Base-by-base conservation (phyloP, 2,329 filamentous ascomycete species). In the Fusarium foetens region DNA sequence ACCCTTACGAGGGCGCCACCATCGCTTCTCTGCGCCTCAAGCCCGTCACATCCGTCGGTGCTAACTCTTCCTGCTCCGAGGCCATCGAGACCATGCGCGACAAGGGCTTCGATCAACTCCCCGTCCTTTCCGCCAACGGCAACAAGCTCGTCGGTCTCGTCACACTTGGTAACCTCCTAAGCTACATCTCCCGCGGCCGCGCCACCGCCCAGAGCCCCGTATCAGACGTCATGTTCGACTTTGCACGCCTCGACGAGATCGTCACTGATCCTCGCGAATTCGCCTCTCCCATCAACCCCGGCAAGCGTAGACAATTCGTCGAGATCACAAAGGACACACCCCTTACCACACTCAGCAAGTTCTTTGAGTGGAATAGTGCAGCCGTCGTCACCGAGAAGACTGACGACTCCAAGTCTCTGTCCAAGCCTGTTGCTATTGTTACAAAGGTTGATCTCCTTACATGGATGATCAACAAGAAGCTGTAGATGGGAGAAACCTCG, bases 21-120 rank as follows among this genome's bases (percentile, higher is more conserved):
- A 92, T 99, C 76, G 89, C 90, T 43, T 89, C 92, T 36, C 90
- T 99, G 21, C 91, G 95, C 68, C 87, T 99, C 66, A 99, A 98
- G 85, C 96, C 96, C 39, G 93, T 99, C 65, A 97, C 94, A 31
- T 97, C 95, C 13, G 89, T 99, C 60, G 85, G 91, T 29, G 87
- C 91, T 33, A 87, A 87, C 58, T 91, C 91, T 36, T 83, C 89
- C 6, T 97, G 95, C 83, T 89, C 93, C 71, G 93, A 95, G 74
- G 96, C 97, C 58, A 94, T 98, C 73, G 96, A 99, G 85, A 95
- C 93, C 69, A 98, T 99, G 96, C 94, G 95, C 75, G 96, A 99
- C 79, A 97, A 96, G 85, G 94, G 94, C 70, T 99, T 98, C 81
- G 97, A 99, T 80, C 97, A 99, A 84, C 92, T 99, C 45, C 96